These are phyloP conservation scores for Trypanosoma congolense DNA, from an alignment of 208 protist genomes.

Conservation along the genomic window DNA sequence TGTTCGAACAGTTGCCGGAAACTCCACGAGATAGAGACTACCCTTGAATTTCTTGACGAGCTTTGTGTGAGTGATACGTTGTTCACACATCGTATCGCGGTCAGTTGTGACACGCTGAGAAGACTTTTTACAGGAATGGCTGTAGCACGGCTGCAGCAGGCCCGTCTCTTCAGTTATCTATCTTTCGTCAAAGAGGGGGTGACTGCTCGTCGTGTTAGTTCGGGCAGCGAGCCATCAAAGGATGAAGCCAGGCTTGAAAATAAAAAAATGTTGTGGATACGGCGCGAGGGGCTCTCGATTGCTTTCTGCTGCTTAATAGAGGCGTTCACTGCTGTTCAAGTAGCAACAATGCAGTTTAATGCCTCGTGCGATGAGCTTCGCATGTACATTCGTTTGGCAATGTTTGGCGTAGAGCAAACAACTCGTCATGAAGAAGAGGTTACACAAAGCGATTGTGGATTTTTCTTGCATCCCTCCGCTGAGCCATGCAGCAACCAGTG, in stretches of 20 bases:
- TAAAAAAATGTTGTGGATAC: constrained; percentile 14
- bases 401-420: constrained; percentile 13
- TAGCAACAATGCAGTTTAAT: constrained; percentile 17
- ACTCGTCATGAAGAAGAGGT: neutral
- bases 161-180: constrained; percentile 5
- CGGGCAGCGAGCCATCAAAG: neutral
- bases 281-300: constrained; percentile 4
- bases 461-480: constrained; percentile 25
- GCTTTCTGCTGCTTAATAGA: constrained; percentile 13
- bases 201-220: neutral
- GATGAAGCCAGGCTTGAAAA: neutral
- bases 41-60: constrained; percentile 6
- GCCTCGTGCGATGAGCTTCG: constrained; percentile 11
- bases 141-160: constrained; percentile 9
- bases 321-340: constrained; percentile 13
- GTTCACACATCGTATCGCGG: constrained; percentile 15
- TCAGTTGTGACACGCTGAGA: neutral
- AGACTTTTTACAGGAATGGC: constrained; percentile 9
- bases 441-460: neutral
- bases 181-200: constrained; percentile 4
- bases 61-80: neutral
- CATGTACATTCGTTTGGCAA: constrained; percentile 10
- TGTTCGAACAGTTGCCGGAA: neutral
- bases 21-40: neutral
- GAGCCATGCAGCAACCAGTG: constrained; percentile 27